Evolutionary conservation across 2,329 filamentous ascomycete genomes (phyloP).

Genomic region (Pezicula radicicola): DNA sequence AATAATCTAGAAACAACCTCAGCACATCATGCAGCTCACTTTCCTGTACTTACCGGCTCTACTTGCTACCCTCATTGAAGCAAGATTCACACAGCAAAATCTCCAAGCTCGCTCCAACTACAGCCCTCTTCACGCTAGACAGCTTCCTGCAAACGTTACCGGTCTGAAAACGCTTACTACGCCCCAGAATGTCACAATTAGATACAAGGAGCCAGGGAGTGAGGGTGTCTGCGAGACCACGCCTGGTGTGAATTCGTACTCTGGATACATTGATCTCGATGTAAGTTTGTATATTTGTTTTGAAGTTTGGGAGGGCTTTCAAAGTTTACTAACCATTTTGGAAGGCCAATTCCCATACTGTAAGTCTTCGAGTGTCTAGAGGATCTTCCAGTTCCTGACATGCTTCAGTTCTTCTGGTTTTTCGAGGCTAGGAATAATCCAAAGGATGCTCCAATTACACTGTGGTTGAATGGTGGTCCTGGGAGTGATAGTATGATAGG

Average conservation of each 20-base stretch:
- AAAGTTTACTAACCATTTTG: conserved; percentile 1
- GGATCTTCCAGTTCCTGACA: too few species aligned
- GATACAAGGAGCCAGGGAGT: conserved; percentile 42
- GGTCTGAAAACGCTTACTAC: conserved; percentile 36
- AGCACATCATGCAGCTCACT: too few species aligned
- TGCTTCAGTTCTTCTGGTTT: conserved; percentile 39
- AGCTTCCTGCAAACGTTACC: conserved; percentile 36
- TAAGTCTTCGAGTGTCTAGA: too few species aligned
- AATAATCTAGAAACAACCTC: too few species aligned
- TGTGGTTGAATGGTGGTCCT: conserved; percentile 52
- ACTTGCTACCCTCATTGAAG: conserved; percentile 1
- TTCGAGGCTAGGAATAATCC: conserved; percentile 48
- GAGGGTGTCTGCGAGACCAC: conserved; percentile 24
- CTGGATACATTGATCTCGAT: conserved; percentile 25
- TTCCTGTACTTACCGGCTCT: conserved; percentile 2
- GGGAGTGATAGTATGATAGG: conserved; percentile 52
- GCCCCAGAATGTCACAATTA: conserved; percentile 36
- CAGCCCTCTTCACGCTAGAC: conserved; percentile 20
- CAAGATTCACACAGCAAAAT: conserved; percentile 13
- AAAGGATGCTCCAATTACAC: conserved; percentile 41
- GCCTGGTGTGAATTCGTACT: conserved; percentile 25
- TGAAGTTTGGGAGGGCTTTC: too few species aligned
- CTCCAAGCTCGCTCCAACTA: conserved; percentile 17
- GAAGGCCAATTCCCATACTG: conserved; percentile 40
- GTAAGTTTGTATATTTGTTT: neutral